Base-by-base conservation (phyloP, 2,329 filamentous ascomycete genomes). In the Pseudogymnoascus sp. region DNA sequence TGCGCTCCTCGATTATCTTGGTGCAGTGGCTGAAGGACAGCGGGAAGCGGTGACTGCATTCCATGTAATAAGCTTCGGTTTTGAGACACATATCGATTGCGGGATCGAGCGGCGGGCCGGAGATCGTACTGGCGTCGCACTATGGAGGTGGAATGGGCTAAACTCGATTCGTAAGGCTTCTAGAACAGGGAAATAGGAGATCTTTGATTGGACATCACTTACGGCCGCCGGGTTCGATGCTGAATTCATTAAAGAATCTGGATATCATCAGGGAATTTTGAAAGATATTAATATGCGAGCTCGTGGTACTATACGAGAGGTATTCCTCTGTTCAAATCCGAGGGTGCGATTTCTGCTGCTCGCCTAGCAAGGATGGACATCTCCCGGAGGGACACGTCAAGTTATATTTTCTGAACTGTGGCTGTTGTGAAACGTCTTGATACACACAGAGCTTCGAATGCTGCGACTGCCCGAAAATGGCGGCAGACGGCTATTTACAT, bases 11-110 rank as follows among this genome's bases (percentile, higher is more conserved):
- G n/a, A 55, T 33, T 33, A 55, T 55, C 29, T 33, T 55, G 9
- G 48, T 55, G 29, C 48, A 55, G 29, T 55, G 48, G 9, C 29
- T 33, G 48, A 55, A 55, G 29, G 48, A 33, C 29, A 18, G n/a
- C 1, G 48, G 48, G 29, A 55, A 55, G n/a, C 48, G 48, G 48
- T 55, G 48, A 10, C n/a, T 33, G 48, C 48, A 55, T 12, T 33
- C 48, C 48, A 12, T 21, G 48, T 55, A 55, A 55, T 55, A 55
- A 55, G 48, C 48, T 33, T 55, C 48, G 8, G 48, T 55, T 29
- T 33, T 55, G 48, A 55, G 48, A 55, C 48, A 55, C 48, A 55
- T 55, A 12, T 31, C n/a, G 27, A 33, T 13, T 12, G 12, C 48
- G 48, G 29, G 48, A 55, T 55, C 29, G 48, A 27, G 25, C n/a